These are phyloP conservation scores for Leishmania turanica DNA, from an alignment of 208 protist species.

Conservation along the genomic window DNA sequence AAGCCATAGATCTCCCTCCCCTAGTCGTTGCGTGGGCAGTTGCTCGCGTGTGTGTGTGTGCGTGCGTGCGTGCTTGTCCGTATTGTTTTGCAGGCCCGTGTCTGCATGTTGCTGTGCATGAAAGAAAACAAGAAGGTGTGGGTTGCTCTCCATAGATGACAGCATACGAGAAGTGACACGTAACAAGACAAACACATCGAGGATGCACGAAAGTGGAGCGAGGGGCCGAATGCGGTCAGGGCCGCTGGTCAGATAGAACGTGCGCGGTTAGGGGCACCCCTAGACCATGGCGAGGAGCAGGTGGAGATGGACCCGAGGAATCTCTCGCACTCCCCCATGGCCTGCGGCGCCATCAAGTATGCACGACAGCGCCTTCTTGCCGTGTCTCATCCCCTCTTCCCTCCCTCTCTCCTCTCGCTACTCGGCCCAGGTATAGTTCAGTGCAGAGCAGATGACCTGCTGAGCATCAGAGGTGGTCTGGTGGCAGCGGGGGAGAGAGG, in stretches of 20 bases:
- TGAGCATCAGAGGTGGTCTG: not conserved
- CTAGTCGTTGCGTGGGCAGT: not conserved
- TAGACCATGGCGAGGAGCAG: not conserved
- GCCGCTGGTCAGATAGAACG: not conserved
- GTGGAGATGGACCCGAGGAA: not conserved
- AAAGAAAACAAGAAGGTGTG: not conserved
- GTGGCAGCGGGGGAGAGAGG: no score
- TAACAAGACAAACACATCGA: not conserved
- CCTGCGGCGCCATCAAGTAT: not conserved
- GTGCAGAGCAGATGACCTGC: not conserved
- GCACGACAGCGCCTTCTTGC: not conserved
- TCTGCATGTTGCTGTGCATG: not conserved
- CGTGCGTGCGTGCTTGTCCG: not conserved
- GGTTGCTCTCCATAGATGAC: not conserved
- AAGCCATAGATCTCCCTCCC: not conserved
- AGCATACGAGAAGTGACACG: no score
- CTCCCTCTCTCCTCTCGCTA: not conserved
- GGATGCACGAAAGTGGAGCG: not conserved
- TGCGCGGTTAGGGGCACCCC: not conserved
- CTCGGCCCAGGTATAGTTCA: not conserved
- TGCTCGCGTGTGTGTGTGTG: not conserved
- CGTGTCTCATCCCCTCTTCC: not conserved
- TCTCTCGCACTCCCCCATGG: not conserved
- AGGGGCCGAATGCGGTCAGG: not conserved
- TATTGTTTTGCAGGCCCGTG: not conserved